Percentiles rank a stretch among this genome's conserved stretches.
These are phyloP conservation scores for Syncephalastrum monosporum DNA, from an alignment of 371 early-diverging fungal genomes.

Conservation along the genomic window DNA sequence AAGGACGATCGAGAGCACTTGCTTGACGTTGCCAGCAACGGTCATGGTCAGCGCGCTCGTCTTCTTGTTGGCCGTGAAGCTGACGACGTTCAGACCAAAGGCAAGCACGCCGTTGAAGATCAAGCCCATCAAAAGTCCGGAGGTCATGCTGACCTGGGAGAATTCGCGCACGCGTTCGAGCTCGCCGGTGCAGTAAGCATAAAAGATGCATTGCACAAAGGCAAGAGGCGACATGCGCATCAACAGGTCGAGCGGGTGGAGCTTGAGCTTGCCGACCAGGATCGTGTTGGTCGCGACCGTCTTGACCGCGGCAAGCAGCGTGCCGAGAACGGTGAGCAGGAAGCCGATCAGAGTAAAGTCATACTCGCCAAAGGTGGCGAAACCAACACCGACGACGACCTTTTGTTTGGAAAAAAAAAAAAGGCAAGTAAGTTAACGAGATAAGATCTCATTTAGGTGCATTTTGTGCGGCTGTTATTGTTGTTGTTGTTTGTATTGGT, in stretches of 20 bases:
- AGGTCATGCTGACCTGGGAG: slow-evolving; percentile 45
- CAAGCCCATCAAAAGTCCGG: slow-evolving; percentile 52
- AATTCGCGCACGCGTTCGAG: slow-evolving; percentile 51
- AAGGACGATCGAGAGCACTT: slow-evolving; percentile 77
- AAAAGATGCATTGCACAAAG: slow-evolving; percentile 69
- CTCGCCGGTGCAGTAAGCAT: slow-evolving; percentile 73
- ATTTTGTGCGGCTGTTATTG: too few relatives aligned
- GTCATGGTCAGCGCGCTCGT: slow-evolving; percentile 87
- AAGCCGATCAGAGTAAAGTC: slow-evolving; percentile 70
- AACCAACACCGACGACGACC: slow-evolving; percentile 80
- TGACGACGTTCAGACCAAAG: slow-evolving; percentile 78
- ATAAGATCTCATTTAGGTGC: neutral
- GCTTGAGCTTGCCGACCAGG: slow-evolving; percentile 74
- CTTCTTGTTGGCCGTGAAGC: slow-evolving; percentile 84
- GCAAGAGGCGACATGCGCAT: slow-evolving; percentile 83
- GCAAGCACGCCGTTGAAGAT: slow-evolving; percentile 79
- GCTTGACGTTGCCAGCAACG: slow-evolving; percentile 88
- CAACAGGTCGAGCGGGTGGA: slow-evolving; percentile 81
- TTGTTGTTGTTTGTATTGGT: slow-evolving; percentile 1
- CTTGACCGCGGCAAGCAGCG: slow-evolving; percentile 78
- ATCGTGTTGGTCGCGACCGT: slow-evolving; percentile 85
- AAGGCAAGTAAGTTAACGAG: neutral
- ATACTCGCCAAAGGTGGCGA: slow-evolving; percentile 85
- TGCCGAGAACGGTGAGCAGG: slow-evolving; percentile 79
- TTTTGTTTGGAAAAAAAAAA: slow-evolving; percentile 18